Evolutionary conservation across 1,284 basidiomycete species (phyloP), one percentile per base, ranked within the genome.

Genomic region (Cystobasidium sp.): DNA sequence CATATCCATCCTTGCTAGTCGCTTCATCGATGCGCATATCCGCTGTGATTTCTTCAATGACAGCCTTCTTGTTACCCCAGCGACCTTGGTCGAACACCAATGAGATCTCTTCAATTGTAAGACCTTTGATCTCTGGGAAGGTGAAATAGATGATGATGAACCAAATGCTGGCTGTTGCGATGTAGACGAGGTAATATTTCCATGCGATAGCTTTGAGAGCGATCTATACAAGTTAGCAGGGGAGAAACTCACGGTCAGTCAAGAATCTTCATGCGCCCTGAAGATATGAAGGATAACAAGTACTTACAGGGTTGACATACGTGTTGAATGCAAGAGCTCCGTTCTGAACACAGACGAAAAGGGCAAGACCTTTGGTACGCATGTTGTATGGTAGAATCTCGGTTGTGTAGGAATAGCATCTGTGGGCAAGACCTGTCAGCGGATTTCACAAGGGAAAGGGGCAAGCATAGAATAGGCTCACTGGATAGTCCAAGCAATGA

Each of bases 81-180:
- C 72, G 56, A 39, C 56, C 63, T 1, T 75, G 75, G 75, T 80
- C 79, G 76, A 79, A 80, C 18, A 80, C 74, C n/a, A 76, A 43
- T 8, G 78, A 55, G 39, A 79, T 77, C 66, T 80, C 80, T 63
- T 80, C 81, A 44, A 81, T 76, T 18, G 81, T 78, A 8, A 81
- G 63, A 3, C 79, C 77, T 55, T 79, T 79, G 22, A 80, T 83
- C 74, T 83, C 82, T 10, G 79, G 79, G 77, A 80, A 81, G 77
- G 69, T 76, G 68, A 82, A 79, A 74, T 77, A 80, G 62, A 80
- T 77, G 49, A 79, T 58, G 67, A 78, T 46, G 8, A 79, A 39
- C 58, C 71, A 65, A 56, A 76, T 56, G 1, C 73, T 43, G 37
- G 78, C 67, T 56, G 78, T 75, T 14, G 62, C 80, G 67, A 81